Evolutionary conservation across 495 filamentous ascomycete species (phyloP), one percentile per base, ranked within the genome.

Genomic region (Penicillium verhagenii): DNA sequence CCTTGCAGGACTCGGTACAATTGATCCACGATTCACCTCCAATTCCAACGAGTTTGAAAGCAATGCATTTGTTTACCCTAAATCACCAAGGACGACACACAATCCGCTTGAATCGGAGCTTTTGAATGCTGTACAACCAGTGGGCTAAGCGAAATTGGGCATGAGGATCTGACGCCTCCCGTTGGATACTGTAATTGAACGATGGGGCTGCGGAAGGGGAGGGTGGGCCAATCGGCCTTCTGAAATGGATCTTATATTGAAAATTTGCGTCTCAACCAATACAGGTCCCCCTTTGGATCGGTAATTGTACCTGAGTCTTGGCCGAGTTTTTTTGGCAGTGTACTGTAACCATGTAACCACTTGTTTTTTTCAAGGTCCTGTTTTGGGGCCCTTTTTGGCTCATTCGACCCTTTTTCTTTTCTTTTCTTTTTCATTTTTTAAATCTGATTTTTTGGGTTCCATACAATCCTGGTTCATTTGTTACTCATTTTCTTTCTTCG

Each of bases 81-180:
- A 48, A 20, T 48, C 46, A 33, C 46, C 26, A 48, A 18, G 26
- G 28, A 31, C 18, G 21, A 31, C 29, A 11, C 16, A 25, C 7
- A 58, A 44, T 44, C 50, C 50, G 38, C 13, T 16, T 35, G 33
- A 43, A 50, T 47, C 26, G 24, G 24, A 47, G n/a, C n/a, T n/a
- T 42, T 49, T 39, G 47, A 45, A 48, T 7, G 35, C 60, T 63
- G 64, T 65, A 48, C 56, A 54, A 62, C 63, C n/a, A 52, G 55
- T 59, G 61, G 60, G 26, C 57, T 64, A 70, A 70, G 64, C 66
- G 69, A 73, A 72, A 74, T 74, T 73, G 56, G 60, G 54, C 50
- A 47, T 54, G 66, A 46, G 62, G 64, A 66, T 64, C 60, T 55
- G 46, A 29, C n/a, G 48, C 51, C 39, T 63, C 57, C 58, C 33